Evolutionary conservation across 2,329 filamentous ascomycete genomes (phyloP), one percentile per base, ranked within the genome.

Genomic region (Neofusicoccum laricinum): DNA sequence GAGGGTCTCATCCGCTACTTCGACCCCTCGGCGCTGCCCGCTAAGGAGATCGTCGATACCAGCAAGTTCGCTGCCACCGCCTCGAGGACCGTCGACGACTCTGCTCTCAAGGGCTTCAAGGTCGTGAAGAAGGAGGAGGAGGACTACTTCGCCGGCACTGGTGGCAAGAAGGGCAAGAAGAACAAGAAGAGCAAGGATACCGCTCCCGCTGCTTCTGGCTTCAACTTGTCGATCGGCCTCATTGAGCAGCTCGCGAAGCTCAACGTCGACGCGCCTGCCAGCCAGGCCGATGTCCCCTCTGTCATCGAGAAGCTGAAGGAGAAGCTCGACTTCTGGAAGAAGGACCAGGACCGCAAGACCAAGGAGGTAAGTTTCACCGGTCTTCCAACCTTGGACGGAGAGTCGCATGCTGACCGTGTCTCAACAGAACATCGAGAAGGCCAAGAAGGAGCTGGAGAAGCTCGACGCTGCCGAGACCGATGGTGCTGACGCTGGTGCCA

Each of bases 271-370:
- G 91, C 94, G 61, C 95, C 95, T 36, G 92, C 94, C 85, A 91
- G 88, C 78, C 87, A 92, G 73, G 85, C 88, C 63, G 94, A 97
- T 72, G 88, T 98, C 14, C 88, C 93, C 30, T 82, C 83, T 66
- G 87, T 90, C 14, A 82, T 92, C 51, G 93, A 97, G 83, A 94
- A 97, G 84, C 86, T 98, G 72, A 93, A 94, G 80, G 91, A 88
- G 74, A 98, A 98, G 86, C 85, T 98, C 61, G 88, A 88, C 34
- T 85, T 90, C 79, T 99, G 94, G 93, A 97, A 96, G 85, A 83
- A 86, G 61, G 91, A 97, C 80, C 95, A 98, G 83, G 87, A 90
- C 65, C 84, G 86, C 68, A 92, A 97, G 85, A 99, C 95, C 19
- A 87, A 95, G 77, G 90, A 92, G 82, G 95, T 97, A 81, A 84